phyloP scores from a whole-genome alignment of 140 eudicot species.

The Stevia rebaudiana region DNA sequence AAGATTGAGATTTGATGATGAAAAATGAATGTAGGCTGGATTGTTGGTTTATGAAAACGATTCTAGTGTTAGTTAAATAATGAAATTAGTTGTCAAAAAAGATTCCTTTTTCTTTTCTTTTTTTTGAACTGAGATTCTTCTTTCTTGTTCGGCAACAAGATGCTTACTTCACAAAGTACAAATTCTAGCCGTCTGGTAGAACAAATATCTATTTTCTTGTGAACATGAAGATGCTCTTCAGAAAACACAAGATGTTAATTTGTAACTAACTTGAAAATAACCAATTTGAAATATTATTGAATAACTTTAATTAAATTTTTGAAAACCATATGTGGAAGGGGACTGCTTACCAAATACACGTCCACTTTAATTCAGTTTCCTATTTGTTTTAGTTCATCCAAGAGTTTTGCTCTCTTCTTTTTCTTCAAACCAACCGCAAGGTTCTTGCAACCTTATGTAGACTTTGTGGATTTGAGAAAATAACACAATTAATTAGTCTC shows the following conservation, averaged over 20 bases:
- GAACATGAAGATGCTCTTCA: too few species aligned
- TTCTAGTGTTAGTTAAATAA: neutral
- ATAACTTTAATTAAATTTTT: too few species aligned
- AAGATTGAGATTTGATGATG: neutral
- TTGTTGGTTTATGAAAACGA: too few species aligned
- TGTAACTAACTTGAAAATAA: too few species aligned
- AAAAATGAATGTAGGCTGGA: neutral
- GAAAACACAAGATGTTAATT: too few species aligned
- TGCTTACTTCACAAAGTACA: neutral
- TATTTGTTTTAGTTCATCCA: neutral
- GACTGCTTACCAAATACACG: neutral
- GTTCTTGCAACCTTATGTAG: neutral
- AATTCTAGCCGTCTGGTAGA: neutral
- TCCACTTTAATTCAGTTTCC: too few species aligned
- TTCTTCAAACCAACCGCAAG: neutral
- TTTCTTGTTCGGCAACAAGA: neutral
- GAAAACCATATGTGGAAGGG: too few species aligned
- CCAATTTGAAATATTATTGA: too few species aligned
- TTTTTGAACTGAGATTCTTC: too few species aligned
- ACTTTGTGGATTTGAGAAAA: neutral
- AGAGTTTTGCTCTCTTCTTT: neutral
- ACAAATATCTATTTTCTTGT: too few species aligned
- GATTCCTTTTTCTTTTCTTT: too few species aligned
- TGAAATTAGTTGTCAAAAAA: too few species aligned
- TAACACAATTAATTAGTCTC: neutral